A percentile compares a stretch with the other conserved stretches of the same genome.
Evolutionary conservation across 164 flowering plant genomes (phyloP).

Genomic region (Saururus chinensis): DNA sequence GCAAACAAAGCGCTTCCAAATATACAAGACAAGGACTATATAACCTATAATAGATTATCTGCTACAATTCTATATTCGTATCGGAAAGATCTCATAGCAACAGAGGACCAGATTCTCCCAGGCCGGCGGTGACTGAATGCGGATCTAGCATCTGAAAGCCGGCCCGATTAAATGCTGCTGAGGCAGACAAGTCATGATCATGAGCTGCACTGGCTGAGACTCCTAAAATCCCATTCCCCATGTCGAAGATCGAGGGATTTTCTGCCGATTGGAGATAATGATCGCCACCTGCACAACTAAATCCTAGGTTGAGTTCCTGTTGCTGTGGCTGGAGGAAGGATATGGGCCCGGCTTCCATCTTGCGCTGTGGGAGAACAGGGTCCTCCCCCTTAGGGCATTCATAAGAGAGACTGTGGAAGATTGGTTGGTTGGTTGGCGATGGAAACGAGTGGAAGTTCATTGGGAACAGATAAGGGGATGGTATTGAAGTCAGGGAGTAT

Average conservation of each 20-base stretch:
- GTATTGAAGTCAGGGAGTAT: conserved; percentile 10
- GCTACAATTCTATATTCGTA: background rate
- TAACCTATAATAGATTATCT: background rate
- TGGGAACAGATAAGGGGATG: conserved; percentile 9
- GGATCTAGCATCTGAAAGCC: conserved; percentile 28
- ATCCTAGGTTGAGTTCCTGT: conserved; percentile 5
- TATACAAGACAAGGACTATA: background rate
- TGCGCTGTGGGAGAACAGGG: conserved; percentile 27
- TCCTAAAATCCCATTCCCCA: conserved; percentile 20
- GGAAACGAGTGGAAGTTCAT: conserved; percentile 10
- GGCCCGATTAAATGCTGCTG: conserved; percentile 26
- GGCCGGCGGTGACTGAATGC: conserved; percentile 6
- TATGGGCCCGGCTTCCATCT: conserved; percentile 17
- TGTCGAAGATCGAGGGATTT: conserved; percentile 22
- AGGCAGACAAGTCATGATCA: conserved; percentile 26
- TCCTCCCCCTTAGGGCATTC: conserved; percentile 12
- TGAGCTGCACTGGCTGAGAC: conserved; percentile 3
- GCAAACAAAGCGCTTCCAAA: background rate
- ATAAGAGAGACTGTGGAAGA: conserved; percentile 23
- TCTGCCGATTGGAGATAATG: conserved; percentile 9
- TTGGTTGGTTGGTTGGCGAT: conserved; percentile 1
- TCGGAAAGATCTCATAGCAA: conserved; percentile 2
- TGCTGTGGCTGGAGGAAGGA: conserved; percentile 21
- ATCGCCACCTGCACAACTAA: conserved; percentile 12
- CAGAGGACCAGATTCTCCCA: conserved; percentile 22